Base-by-base conservation (phyloP, 305 asterid genomes). In the Solanum hybrid region DNA sequence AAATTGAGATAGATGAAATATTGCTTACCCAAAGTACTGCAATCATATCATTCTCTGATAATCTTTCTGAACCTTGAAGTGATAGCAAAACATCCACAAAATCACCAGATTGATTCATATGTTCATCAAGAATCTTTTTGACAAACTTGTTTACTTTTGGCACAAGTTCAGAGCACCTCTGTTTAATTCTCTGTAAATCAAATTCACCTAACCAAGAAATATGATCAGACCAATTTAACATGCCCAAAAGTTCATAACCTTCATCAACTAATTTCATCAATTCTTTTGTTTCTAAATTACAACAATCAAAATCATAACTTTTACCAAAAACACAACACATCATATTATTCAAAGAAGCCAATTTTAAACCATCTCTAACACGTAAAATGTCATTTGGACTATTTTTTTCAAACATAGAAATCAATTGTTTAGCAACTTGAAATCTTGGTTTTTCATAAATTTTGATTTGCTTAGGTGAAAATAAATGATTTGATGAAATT, bases 11-110 rank as follows among this genome's bases (percentile, higher is more conserved):
- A n/a, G 27, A 61, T 8, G 13, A 14, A 29, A 29, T 75, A 75
- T 75, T 14, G 38, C 91, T 93, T 94, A 95, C 99, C 99, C 99
- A 96, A 13, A 96, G 96, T 89, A 96, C 95, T 89, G 99, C 97
- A 93, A 95, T 93, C 96, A 95, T 96, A 91, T 96, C 98, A 17
- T 95, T 91, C 32, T 94, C 95, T 27, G 99, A 95, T 80, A 96
- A 86, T 68, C 90, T 93, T 33, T 95, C 93, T 10, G 91, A 85
- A 37, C 92, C 95, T 68, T 91, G 88, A 20, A 96, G 96, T 29
- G 95, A 93, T 39, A 95, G 90, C 93, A 96, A 90, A 41, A 96
- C 94, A 92, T 95, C 96, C 13, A 95, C 94, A 80, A 96, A 95
- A 90, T 92, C 98, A 6, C 81, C 88, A 32, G 68, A 31, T 27